phyloP scores from a whole-genome alignment of 2,329 filamentous ascomycete genomes.

The Phyllosticta citriasiana region DNA sequence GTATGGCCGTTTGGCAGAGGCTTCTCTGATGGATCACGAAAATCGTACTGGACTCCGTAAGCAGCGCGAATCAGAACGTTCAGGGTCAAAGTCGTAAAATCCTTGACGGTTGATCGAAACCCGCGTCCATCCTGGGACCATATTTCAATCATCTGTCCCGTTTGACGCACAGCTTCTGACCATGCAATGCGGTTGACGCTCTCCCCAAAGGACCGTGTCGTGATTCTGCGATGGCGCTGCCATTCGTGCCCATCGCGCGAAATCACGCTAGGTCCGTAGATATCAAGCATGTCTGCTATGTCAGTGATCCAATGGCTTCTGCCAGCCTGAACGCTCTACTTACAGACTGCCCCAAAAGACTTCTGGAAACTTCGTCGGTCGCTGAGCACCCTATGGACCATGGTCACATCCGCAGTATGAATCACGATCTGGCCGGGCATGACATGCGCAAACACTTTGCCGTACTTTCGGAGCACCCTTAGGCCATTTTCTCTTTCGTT shows the following conservation, averaged over 20 bases:
- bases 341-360: conserved; percentile 3
- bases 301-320: conserved; percentile 6
- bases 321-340: neutral
- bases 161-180: conserved; percentile 14
- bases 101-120: conserved; percentile 13
- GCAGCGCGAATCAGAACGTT: conserved; percentile 30
- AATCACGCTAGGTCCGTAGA: neutral
- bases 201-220: conserved; percentile 18
- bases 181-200: conserved; percentile 21
- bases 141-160: conserved; percentile 14
- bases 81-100: conserved; percentile 26
- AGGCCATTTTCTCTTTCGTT: conserved; percentile 14
- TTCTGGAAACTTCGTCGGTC: conserved; percentile 6
- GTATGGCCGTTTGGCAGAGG: conserved; percentile 10
- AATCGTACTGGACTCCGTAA: conserved; percentile 22
- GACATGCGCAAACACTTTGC: conserved; percentile 13
- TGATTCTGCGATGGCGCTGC: conserved; percentile 19
- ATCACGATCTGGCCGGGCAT: conserved; percentile 13
- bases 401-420: conserved; percentile 12
- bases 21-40: conserved; percentile 1
- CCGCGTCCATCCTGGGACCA: conserved; percentile 10
- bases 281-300: neutral
- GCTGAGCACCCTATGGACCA: conserved; percentile 11
- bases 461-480: conserved; percentile 12
- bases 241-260: conserved; percentile 15